Percentiles rank a stretch among this genome's conserved stretches.
phyloP scores from a whole-genome alignment of 2,329 filamentous ascomycete genomes.

The Colletotrichum horii region DNA sequence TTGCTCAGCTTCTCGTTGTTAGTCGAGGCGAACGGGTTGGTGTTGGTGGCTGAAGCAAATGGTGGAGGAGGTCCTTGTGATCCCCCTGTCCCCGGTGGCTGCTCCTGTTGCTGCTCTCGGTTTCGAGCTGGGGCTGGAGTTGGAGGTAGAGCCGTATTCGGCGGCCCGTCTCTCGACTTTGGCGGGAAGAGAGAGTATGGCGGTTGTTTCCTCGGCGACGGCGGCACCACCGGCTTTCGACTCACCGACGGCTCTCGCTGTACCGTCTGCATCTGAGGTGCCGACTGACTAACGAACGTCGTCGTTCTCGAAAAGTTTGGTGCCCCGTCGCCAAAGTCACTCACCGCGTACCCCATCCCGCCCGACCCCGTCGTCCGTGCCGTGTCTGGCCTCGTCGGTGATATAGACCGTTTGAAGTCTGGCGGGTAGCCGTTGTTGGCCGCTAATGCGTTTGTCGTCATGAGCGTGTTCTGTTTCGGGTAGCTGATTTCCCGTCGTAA shows the following conservation, averaged over 20 bases:
- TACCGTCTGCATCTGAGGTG: not conserved
- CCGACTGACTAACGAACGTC: not conserved
- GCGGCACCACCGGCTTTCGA: not conserved
- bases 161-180: not conserved
- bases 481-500: conserved; percentile 25
- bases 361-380: conserved; percentile 6
- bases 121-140: not conserved
- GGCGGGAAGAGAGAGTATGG: conserved; percentile 9
- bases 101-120: not conserved
- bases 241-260: not conserved
- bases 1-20: not conserved
- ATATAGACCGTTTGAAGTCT: conserved; percentile 27
- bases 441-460: conserved; percentile 9
- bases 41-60: not conserved
- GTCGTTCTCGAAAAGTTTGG: conserved; percentile 12
- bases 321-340: conserved; percentile 2
- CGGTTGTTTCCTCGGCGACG: conserved; percentile 10
- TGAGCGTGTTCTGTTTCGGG: conserved; percentile 25
- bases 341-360: conserved; percentile 3
- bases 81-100: not conserved
- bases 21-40: not conserved
- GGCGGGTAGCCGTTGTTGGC: conserved; percentile 22
- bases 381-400: conserved; percentile 18
- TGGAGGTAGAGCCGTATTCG: not conserved
- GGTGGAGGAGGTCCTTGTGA: not conserved